Evolutionary conservation across 75 land plant genomes (phyloP).

Genomic region (Pseudotsuga menziesii): DNA sequence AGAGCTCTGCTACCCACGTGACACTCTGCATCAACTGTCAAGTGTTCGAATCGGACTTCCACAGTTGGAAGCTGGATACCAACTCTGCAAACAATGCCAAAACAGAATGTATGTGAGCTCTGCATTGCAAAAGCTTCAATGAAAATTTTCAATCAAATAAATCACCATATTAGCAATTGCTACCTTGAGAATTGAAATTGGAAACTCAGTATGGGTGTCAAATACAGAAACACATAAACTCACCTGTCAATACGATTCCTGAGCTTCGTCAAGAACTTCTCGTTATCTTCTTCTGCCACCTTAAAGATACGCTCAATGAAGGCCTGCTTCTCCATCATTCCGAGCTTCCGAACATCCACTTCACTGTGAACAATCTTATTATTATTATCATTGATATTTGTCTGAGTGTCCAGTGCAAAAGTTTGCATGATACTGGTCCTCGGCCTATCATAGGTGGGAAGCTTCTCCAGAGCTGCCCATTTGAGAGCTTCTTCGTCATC

Average conservation of each 20-base stretch:
- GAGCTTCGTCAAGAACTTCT: constrained; percentile 57
- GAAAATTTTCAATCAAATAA: not conserved
- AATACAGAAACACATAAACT: constrained; percentile 1
- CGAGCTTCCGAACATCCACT: constrained; percentile 68
- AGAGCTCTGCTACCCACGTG: constrained; percentile 68
- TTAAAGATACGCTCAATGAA: constrained; percentile 68
- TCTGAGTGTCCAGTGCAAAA: not conserved
- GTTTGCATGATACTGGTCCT: not conserved
- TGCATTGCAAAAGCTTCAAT: not conserved
- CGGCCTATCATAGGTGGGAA: constrained; percentile 15
- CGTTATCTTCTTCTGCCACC: constrained; percentile 92
- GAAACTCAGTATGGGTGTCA: not conserved
- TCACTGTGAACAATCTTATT: constrained; percentile 30
- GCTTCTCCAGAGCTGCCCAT: constrained; percentile 24
- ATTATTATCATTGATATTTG: not conserved
- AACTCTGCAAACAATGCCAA: constrained; percentile 43
- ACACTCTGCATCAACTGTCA: constrained; percentile 70
- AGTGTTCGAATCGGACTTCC: constrained; percentile 70
- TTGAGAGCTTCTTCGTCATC: constrained; percentile 19
- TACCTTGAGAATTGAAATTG: not conserved
- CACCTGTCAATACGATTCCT: constrained; percentile 73
- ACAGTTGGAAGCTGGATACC: constrained; percentile 81
- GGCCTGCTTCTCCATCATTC: constrained; percentile 39
- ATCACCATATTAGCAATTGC: not conserved
- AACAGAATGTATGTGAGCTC: not conserved